Conservation (phyloP, 2,329 filamentous ascomycete genomes). For the Sordariomycetes sp. region DNA sequence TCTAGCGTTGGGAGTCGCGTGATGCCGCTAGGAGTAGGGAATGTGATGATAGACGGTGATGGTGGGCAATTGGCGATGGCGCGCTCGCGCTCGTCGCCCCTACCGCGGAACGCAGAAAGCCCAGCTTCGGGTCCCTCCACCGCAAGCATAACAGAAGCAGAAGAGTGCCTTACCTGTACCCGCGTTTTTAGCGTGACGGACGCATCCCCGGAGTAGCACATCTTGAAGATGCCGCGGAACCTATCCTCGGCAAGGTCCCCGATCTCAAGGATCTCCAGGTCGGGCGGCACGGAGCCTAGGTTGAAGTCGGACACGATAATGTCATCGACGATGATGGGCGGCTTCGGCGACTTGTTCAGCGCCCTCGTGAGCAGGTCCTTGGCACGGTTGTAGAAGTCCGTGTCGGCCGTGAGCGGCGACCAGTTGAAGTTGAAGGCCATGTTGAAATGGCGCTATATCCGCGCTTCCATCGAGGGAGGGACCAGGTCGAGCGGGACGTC, state of each 20-base stretch:
- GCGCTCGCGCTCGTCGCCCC: no score
- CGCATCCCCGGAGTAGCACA: conserved; percentile 94
- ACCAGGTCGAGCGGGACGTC: background rate
- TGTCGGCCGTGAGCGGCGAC: conserved; percentile 96
- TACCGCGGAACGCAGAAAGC: no score
- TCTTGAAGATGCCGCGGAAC: conserved; percentile 98
- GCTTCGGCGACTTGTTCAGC: conserved; percentile 95
- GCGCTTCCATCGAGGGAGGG: conserved; percentile 3
- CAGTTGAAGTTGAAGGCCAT: conserved; percentile 99
- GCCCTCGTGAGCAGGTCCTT: conserved; percentile 90
- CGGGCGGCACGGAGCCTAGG: conserved; percentile 84
- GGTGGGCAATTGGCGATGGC: no score
- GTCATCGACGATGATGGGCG: conserved; percentile 98
- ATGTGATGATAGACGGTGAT: no score
- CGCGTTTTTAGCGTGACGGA: conserved; percentile 91
- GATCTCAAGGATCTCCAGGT: conserved; percentile 95
- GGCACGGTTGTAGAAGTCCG: conserved; percentile 78
- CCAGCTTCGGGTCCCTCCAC: background rate
- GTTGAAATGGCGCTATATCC: conserved; percentile 31
- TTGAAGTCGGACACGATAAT: conserved; percentile 98
- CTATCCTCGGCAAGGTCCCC: conserved; percentile 94
- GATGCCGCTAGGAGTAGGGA: background rate
- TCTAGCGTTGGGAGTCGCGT: background rate
- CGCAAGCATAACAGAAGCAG: conserved; percentile 9
- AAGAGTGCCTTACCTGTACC: conserved; percentile 62